phyloP scores from a whole-genome alignment of 2,329 filamentous ascomycete species.

The Colletotrichum melonis region DNA sequence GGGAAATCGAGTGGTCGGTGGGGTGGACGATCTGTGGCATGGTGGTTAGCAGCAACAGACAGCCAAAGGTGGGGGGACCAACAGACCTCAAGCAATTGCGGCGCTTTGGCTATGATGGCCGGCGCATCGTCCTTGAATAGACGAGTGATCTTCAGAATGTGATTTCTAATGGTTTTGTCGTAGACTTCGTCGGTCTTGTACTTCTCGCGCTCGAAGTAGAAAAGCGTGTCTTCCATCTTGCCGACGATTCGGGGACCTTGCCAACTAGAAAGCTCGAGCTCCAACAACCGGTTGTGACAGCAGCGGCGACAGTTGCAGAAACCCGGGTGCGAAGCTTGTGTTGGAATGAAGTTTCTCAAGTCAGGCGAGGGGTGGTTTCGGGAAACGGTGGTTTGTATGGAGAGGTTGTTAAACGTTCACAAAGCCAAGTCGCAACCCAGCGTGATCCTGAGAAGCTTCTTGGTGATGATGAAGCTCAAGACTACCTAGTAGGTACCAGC shows the following conservation, averaged over 20 bases:
- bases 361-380: not conserved
- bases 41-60: conserved; percentile 10
- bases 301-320: not conserved
- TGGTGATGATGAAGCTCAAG: conserved; percentile 9
- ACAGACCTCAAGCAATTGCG: conserved; percentile 54
- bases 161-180: conserved; percentile 51
- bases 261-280: conserved; percentile 14
- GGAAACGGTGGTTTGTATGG: not conserved
- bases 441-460: conserved; percentile 14
- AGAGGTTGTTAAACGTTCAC: not conserved
- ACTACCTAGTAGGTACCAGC: not conserved
- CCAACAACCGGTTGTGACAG: not conserved
- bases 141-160: conserved; percentile 51
- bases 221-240: conserved; percentile 51
- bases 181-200: conserved; percentile 48
- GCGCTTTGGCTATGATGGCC: conserved; percentile 47
- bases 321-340: not conserved
- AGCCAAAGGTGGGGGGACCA: not conserved
- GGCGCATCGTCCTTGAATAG: conserved; percentile 48
- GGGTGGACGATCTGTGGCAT: conserved; percentile 57
- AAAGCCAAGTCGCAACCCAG: not conserved
- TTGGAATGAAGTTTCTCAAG: not conserved
- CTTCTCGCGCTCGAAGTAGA: conserved; percentile 53
- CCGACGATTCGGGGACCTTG: conserved; percentile 1
- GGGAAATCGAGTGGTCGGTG: conserved; percentile 61